phyloP scores from a whole-genome alignment of 331 rosid genomes.

The Malus hybrid region DNA sequence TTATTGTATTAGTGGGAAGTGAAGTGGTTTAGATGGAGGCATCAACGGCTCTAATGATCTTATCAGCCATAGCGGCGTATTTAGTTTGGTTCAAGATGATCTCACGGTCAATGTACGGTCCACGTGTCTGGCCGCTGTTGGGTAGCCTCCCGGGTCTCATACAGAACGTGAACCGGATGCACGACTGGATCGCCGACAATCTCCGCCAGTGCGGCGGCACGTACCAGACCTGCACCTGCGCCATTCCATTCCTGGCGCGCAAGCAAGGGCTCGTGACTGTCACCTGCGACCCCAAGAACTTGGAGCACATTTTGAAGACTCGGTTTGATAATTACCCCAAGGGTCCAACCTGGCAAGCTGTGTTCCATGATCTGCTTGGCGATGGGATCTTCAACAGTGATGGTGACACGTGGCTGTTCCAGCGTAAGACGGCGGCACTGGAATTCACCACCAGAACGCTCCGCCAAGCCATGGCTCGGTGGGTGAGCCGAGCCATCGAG shows the following conservation, averaged over 20 bases:
- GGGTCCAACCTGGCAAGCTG: slow-evolving; percentile 80
- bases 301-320: slow-evolving; percentile 67
- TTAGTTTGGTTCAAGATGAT: slow-evolving; percentile 49
- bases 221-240: slow-evolving; percentile 66
- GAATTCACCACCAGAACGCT: slow-evolving; percentile 83
- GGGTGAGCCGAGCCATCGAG: slow-evolving; percentile 74
- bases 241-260: slow-evolving; percentile 54
- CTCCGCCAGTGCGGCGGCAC: slow-evolving; percentile 72
- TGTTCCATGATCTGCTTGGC: slow-evolving; percentile 65
- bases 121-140: slow-evolving; percentile 80
- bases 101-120: slow-evolving; percentile 44
- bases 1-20: too few species aligned
- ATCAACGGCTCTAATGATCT: slow-evolving; percentile 31
- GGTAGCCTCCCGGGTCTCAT: slow-evolving; percentile 75
- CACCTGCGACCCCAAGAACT: slow-evolving; percentile 79
- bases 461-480: slow-evolving; percentile 87
- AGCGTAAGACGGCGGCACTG: slow-evolving; percentile 78
- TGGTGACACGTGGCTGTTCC: slow-evolving; percentile 81
- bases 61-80: slow-evolving; percentile 45
- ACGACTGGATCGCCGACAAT: slow-evolving; percentile 77
- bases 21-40: slow-evolving; percentile 38
- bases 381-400: slow-evolving; percentile 82
- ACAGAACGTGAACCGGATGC: slow-evolving; percentile 54
- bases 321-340: slow-evolving; percentile 84
- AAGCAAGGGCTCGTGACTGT: slow-evolving; percentile 74